Conservation (phyloP, 225 moss, liverwort and hornwort genomes). For the Sphagnum tenellum region DNA sequence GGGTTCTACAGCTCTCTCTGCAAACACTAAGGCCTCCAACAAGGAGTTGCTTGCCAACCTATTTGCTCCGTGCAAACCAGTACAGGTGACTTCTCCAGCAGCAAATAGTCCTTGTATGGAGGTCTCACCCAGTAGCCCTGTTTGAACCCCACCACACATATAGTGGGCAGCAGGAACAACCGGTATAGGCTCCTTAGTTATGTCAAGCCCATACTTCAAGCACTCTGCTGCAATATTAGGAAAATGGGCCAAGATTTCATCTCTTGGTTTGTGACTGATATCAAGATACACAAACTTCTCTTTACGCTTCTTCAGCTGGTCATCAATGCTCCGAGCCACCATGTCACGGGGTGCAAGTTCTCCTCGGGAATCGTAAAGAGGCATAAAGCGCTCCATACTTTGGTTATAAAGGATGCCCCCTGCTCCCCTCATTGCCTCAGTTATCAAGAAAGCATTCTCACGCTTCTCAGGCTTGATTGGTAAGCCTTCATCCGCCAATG, state of each 20-base stretch:
- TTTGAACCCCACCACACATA: conserved; percentile 99
- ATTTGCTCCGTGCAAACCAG: conserved; percentile 94
- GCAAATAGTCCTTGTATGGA: conserved; percentile 86
- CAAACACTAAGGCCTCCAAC: conserved; percentile 93
- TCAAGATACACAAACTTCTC: conserved; percentile 90
- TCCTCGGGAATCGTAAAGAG: conserved; percentile 78
- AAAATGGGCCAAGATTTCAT: conserved; percentile 79
- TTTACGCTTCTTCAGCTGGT: conserved; percentile 83
- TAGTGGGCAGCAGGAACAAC: conserved; percentile 99
- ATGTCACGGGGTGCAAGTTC: conserved; percentile 97
- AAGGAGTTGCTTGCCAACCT: conserved; percentile 95
- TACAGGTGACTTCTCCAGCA: conserved; percentile 97
- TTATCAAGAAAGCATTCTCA: conserved; percentile 92
- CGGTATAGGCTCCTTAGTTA: conserved; percentile 83
- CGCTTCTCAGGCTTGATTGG: conserved; percentile 67
- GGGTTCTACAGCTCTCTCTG: conserved; percentile 92
- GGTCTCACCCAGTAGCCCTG: conserved; percentile 83
- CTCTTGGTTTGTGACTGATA: conserved; percentile 82
- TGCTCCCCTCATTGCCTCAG: conserved; percentile 94
- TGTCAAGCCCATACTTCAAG: conserved; percentile 83
- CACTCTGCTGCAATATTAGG: conserved; percentile 96
- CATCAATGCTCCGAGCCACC: conserved; percentile 94
- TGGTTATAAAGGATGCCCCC: conserved; percentile 92
- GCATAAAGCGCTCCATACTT: conserved; percentile 90
- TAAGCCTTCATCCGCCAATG: conserved; percentile 92